Conservation (phyloP, 805 yeast species). For the Blastobotrys mokoenaii region DNA sequence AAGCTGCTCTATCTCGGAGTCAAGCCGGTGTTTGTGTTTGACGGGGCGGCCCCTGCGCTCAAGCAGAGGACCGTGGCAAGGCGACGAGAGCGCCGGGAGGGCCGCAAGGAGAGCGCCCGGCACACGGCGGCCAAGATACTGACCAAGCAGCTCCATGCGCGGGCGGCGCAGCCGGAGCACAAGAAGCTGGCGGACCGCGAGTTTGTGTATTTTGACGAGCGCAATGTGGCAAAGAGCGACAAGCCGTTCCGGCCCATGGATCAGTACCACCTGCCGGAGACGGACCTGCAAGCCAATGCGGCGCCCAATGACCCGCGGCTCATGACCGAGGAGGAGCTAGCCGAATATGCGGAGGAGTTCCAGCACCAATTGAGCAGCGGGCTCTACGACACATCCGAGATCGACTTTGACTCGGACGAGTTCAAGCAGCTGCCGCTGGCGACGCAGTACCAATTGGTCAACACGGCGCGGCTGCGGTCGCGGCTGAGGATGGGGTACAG, state of each 20-base stretch:
- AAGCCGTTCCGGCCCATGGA: constrained; percentile 47
- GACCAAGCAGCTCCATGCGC: constrained; percentile 67
- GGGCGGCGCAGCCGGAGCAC: constrained; percentile 29
- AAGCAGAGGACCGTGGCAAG: constrained; percentile 70
- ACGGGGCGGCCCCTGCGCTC: constrained; percentile 86
- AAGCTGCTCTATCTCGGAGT: constrained; percentile 82
- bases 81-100: constrained; percentile 67
- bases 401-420: constrained; percentile 78
- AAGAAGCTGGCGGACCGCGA: not conserved
- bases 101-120: constrained; percentile 57
- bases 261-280: constrained; percentile 77
- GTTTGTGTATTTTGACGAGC: constrained; percentile 29
- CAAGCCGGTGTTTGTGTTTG: constrained; percentile 84
- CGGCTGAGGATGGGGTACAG: constrained; percentile 92
- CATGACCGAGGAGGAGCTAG: constrained; percentile 63
- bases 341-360: constrained; percentile 47
- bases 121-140: constrained; percentile 73
- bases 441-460: constrained; percentile 80
- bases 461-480: constrained; percentile 74
- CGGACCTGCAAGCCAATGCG: constrained; percentile 40
- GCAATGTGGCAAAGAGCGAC: constrained; percentile 22
- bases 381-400: constrained; percentile 33
- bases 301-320: constrained; percentile 60
- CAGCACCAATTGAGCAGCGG: constrained; percentile 44
- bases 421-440: constrained; percentile 71